Base-by-base conservation (phyloP, 441 rosid species). In the Pelargonium citronellum region DNA sequence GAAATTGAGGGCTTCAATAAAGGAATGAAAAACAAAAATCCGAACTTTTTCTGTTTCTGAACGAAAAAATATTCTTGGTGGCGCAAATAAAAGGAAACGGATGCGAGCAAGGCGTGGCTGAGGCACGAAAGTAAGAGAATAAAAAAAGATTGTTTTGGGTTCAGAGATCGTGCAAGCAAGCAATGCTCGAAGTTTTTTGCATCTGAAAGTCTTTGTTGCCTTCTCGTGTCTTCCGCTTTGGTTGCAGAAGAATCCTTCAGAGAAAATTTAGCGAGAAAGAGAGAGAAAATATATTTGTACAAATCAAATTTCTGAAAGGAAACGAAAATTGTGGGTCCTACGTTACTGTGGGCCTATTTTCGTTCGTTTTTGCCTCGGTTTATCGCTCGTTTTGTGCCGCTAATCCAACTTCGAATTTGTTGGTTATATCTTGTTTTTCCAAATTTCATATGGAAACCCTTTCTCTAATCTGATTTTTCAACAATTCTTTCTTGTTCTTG, bases 81-180 rank as follows among this genome's bases (percentile, higher is more conserved):
- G 78, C 73, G 79, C 79, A 30, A 74, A 69, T 73, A 53, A 70
- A 70, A 47, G 58, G 71, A 67, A 49, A 71, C 39, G 4, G 44
- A 47, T 58, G 53, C 1, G 7, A 3, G 20, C 39, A 44, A 19
- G 39, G 39, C 17, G 19, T 9, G 43, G n/a, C 37, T 22, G 17
- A 15, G 49, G 16, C 17, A 7, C 4, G 9, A 11, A 17, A 16
- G 7, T 60, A 13, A 22, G 53, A 57, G 19, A 19, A 19, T 15
- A 5, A 58, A 7, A 15, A 9, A 6, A 11, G 39, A 34, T 34
- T 34, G 39, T 34, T 34, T 34, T 2, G 19, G 62, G 20, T 57
- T 57, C 27, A 57, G 62, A 57, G 62, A 57, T 57, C 62, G 62
- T 57, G 62, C 62, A 19, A 17, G 27, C 62, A 57, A 57, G 39